Percentiles rank a stretch among this genome's conserved stretches.
Evolutionary conservation across 2,329 filamentous ascomycete species (phyloP).

Genomic region (Claviceps maximensis): DNA sequence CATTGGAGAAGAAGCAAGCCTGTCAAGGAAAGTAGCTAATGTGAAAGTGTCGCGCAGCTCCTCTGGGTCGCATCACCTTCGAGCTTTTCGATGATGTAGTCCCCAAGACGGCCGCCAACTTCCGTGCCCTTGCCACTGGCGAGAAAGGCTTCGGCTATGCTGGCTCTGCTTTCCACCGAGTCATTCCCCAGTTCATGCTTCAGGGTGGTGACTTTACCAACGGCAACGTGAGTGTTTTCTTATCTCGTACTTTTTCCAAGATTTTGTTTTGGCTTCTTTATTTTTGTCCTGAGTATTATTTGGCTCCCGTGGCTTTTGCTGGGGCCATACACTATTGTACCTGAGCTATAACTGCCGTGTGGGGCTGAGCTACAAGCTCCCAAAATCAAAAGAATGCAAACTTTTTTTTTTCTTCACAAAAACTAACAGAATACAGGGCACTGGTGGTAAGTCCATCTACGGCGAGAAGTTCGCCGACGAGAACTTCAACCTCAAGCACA

Average conservation of each 20-base stretch:
- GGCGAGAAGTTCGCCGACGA: constrained; percentile 11
- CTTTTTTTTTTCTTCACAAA: too few relatives aligned
- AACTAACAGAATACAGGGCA: too few relatives aligned
- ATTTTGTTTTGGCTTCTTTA: not conserved
- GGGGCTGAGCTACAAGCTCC: too few relatives aligned
- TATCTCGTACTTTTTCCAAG: not conserved
- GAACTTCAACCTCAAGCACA: constrained; percentile 11
- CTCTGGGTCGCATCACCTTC: constrained; percentile 67
- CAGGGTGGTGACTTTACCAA: constrained; percentile 94
- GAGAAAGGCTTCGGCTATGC: constrained; percentile 74
- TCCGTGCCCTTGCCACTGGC: constrained; percentile 68
- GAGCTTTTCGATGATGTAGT: constrained; percentile 74
- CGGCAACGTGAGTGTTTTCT: constrained; percentile 51
- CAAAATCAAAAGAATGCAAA: too few relatives aligned
- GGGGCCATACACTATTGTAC: not conserved
- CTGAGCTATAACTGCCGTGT: too few relatives aligned
- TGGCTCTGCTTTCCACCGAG: constrained; percentile 78
- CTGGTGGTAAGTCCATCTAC: constrained; percentile 12
- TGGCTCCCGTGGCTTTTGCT: not conserved
- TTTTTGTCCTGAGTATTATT: not conserved
- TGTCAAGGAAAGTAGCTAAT: not conserved
- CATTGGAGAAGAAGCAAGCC: not conserved
- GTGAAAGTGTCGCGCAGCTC: not conserved
- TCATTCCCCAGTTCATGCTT: constrained; percentile 90
- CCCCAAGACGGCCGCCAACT: constrained; percentile 80